A percentile compares a stretch with the other conserved stretches of the same genome.
phyloP scores from a whole-genome alignment of 345 rosid genomes.

The Camelina hispida region DNA sequence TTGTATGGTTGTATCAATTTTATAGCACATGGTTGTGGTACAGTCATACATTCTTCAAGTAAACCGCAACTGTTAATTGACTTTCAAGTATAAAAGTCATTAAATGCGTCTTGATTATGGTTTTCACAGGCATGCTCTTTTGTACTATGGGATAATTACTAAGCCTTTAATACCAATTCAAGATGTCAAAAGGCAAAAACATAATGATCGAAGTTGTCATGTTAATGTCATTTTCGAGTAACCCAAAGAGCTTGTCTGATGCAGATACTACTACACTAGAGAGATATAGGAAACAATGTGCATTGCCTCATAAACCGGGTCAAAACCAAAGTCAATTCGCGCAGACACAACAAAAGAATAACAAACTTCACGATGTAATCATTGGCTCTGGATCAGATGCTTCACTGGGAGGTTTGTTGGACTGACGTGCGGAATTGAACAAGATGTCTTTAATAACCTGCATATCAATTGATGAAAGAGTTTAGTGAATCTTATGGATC shows the following conservation, averaged over 20 bases:
- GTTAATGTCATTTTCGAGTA: conserved; percentile 22
- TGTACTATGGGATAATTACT: conserved; percentile 6
- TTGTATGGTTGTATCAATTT: background rate
- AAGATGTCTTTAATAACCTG: conserved; percentile 97
- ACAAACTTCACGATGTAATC: conserved; percentile 72
- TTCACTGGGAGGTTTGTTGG: conserved; percentile 57
- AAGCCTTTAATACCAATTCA: background rate
- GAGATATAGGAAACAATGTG: conserved; percentile 22
- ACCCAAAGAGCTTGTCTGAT: conserved; percentile 21
- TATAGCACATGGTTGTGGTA: background rate
- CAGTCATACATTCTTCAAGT: background rate
- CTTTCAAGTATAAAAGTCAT: background rate
- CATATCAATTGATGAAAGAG: background rate
- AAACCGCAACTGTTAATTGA: background rate
- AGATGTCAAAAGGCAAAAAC: background rate
- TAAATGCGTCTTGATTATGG: background rate
- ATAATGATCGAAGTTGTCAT: conserved; percentile 18
- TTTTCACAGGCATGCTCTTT: background rate
- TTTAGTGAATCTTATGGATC: conserved; percentile 2
- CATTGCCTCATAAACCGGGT: conserved; percentile 38
- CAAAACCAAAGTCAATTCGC: conserved; percentile 25
- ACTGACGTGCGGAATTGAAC: conserved; percentile 80
- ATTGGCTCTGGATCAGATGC: conserved; percentile 88
- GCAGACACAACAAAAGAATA: conserved; percentile 20
- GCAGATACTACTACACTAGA: conserved; percentile 37